Conservation (phyloP, 257 asterid genomes). For the Henckelia pumila region DNA sequence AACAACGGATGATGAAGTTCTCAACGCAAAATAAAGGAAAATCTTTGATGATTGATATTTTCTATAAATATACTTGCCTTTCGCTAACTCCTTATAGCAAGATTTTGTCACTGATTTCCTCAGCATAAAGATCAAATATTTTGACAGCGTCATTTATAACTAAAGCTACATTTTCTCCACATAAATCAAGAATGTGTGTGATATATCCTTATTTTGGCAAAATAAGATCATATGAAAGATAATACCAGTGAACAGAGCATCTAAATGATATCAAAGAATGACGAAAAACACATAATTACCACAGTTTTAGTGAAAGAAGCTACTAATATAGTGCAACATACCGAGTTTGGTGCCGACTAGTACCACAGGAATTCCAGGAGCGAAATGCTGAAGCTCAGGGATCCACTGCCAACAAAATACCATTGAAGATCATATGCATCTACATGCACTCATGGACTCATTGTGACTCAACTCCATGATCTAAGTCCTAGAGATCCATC, state of each 20-base stretch:
- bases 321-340: slow-evolving; percentile 24
- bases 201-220: neutral
- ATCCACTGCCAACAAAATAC: slow-evolving; percentile 65
- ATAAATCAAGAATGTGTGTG: too few species aligned
- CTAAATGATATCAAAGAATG: neutral
- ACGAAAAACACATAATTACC: neutral
- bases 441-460: neutral
- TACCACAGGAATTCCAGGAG: slow-evolving; percentile 81
- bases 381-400: slow-evolving; percentile 91
- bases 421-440: slow-evolving; percentile 19
- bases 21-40: neutral
- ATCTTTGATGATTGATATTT: neutral
- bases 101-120: neutral
- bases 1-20: neutral
- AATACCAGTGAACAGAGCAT: neutral
- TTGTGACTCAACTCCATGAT: neutral
- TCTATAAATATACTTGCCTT: too few species aligned
- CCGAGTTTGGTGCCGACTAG: slow-evolving; percentile 91
- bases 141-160: too few species aligned
- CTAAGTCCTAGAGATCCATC: neutral
- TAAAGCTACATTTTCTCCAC: neutral
- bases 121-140: neutral
- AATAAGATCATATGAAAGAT: neutral
- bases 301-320: neutral
- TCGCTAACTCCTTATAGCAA: neutral